Percentiles rank a stretch among this genome's conserved stretches.
phyloP scores from a whole-genome alignment of 2,329 filamentous ascomycete genomes.

The Cladorrhinum sp. region DNA sequence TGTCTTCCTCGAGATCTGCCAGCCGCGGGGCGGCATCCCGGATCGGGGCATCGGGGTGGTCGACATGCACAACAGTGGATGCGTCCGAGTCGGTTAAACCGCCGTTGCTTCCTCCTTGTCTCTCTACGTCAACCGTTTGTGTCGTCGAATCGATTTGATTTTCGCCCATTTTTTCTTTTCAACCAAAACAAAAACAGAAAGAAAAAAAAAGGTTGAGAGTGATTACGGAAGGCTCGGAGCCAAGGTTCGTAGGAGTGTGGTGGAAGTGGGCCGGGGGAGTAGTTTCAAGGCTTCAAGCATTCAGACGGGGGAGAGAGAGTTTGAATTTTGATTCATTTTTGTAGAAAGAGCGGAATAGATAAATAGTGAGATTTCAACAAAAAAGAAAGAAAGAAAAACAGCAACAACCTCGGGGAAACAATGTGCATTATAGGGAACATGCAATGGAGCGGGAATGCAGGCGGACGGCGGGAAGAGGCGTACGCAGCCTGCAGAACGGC shows the following conservation, averaged over 20 bases:
- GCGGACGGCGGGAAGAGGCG: background rate
- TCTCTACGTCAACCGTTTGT: slow-evolving; percentile 13
- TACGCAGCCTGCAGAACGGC: background rate
- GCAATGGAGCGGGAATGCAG: background rate
- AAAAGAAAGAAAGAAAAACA: background rate
- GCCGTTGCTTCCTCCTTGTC: too few species aligned
- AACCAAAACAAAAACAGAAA: background rate
- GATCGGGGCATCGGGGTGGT: slow-evolving; percentile 43
- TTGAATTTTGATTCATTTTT: background rate
- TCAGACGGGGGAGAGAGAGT: too few species aligned
- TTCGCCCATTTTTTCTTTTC: slow-evolving; percentile 20
- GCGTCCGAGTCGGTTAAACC: slow-evolving; percentile 8
- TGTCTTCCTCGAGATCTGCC: slow-evolving; percentile 45
- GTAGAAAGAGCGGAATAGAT: background rate
- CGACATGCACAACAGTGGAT: slow-evolving; percentile 23
- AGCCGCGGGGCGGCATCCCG: slow-evolving; percentile 35
- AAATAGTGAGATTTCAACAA: background rate
- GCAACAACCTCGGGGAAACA: background rate
- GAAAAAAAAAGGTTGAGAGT: background rate
- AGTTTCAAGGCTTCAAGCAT: background rate
- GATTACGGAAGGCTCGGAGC: background rate
- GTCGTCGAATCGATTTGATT: slow-evolving; percentile 3
- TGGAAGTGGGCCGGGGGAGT: background rate
- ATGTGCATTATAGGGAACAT: background rate
- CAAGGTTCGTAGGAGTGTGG: background rate